These are phyloP conservation scores for Chlorella sp. DNA, from an alignment of 139 green algal genomes.

Conservation along the genomic window DNA sequence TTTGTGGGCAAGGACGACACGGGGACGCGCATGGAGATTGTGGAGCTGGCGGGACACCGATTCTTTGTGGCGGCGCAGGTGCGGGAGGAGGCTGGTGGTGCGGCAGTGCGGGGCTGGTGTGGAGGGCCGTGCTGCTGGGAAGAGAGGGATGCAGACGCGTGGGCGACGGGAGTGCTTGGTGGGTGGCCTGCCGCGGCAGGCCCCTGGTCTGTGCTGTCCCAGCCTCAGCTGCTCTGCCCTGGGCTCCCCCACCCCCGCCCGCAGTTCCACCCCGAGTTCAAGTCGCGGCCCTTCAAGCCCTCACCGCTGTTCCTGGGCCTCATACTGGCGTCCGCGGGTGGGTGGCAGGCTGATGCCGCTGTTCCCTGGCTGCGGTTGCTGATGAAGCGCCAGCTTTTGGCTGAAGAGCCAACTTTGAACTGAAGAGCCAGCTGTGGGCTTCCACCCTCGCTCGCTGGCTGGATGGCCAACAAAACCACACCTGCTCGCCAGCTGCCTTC, in stretches of 20 bases:
- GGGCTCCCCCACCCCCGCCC: neutral
- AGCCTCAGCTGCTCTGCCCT: too few relatives aligned
- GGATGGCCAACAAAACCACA: too few relatives aligned
- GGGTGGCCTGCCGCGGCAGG: neutral
- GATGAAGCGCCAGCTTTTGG: neutral
- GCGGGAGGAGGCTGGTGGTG: neutral
- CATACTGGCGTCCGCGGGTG: slow-evolving; percentile 71
- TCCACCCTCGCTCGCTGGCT: too few relatives aligned
- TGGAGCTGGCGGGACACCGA: slow-evolving; percentile 89
- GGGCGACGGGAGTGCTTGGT: neutral
- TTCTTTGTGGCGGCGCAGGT: slow-evolving; percentile 86
- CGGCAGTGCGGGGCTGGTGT: neutral
- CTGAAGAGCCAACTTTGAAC: too few relatives aligned
- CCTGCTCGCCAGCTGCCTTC: neutral
- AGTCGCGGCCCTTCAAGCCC: slow-evolving; percentile 79
- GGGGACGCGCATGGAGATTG: slow-evolving; percentile 95
- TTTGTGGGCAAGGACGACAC: slow-evolving; percentile 97
- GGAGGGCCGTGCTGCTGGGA: neutral
- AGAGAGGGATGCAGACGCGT: neutral
- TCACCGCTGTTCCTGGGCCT: slow-evolving; percentile 91
- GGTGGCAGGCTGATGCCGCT: neutral
- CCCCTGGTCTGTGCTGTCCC: too few relatives aligned
- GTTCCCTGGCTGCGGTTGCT: too few relatives aligned
- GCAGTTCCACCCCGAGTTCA: slow-evolving; percentile 96
- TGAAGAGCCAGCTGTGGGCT: too few relatives aligned